Percentiles rank a stretch among this genome's conserved stretches.
Conservation (phyloP, 2,329 filamentous ascomycete species). For the Hortaea werneckii region DNA sequence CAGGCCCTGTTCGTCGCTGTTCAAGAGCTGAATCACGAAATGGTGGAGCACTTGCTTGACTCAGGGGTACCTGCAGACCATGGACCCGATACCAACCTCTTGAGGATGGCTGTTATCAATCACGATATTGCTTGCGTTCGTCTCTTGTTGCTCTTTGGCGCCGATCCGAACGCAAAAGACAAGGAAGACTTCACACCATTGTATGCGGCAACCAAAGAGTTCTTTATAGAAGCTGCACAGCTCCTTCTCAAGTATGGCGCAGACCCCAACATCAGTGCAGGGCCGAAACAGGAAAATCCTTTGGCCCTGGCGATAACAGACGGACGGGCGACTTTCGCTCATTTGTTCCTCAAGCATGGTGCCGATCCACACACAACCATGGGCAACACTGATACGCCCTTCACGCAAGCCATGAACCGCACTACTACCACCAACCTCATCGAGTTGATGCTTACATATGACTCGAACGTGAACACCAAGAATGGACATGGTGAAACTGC, state of each 20-base stretch:
- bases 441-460: slow-evolving; percentile 51
- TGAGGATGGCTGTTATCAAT: slow-evolving; percentile 16
- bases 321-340: slow-evolving; percentile 47
- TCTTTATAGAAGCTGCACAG: slow-evolving; percentile 45
- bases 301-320: slow-evolving; percentile 41
- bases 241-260: slow-evolving; percentile 56
- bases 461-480: slow-evolving; percentile 49
- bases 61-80: slow-evolving; percentile 10
- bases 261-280: slow-evolving; percentile 44
- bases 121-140: slow-evolving; percentile 29
- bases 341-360: slow-evolving; percentile 52
- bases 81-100: slow-evolving; percentile 5
- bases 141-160: slow-evolving; percentile 51
- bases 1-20: slow-evolving; percentile 30
- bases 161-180: slow-evolving; percentile 50
- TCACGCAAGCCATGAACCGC: slow-evolving; percentile 52
- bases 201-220: slow-evolving; percentile 37
- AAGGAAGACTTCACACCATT: slow-evolving; percentile 52
- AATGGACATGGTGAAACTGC: slow-evolving; percentile 53
- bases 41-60: slow-evolving; percentile 21
- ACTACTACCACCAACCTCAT: slow-evolving; percentile 45
- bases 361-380: slow-evolving; percentile 47
- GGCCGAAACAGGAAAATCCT: slow-evolving; percentile 45
- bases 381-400: slow-evolving; percentile 48
- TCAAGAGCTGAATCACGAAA: slow-evolving; percentile 18